phyloP scores from a whole-genome alignment of 495 filamentous ascomycete species.

The Hyaloscypha finlandica region DNA sequence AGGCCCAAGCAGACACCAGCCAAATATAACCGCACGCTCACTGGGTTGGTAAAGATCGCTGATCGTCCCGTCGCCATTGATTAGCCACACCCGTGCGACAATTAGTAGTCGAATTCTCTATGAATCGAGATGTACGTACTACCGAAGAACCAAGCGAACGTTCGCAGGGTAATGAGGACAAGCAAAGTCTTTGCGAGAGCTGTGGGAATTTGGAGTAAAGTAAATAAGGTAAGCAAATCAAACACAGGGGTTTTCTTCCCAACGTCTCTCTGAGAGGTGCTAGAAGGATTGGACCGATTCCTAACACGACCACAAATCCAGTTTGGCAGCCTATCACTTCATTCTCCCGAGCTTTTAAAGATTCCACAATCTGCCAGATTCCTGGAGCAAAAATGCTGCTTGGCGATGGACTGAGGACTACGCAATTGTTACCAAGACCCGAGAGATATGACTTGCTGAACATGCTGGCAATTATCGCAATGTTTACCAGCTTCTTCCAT shows the following conservation, averaged over 20 bases:
- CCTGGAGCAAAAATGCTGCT: constrained; percentile 46
- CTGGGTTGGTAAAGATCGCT: constrained; percentile 50
- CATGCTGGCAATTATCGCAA: constrained; percentile 45
- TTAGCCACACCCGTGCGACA: constrained; percentile 38
- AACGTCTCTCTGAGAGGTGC: constrained; percentile 56
- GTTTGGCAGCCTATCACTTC: constrained; percentile 35
- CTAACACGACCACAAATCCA: constrained; percentile 54
- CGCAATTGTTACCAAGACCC: not conserved
- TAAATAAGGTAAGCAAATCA: constrained; percentile 47
- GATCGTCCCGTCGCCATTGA: constrained; percentile 55
- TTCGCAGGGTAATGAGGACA: constrained; percentile 11
- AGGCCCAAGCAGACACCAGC: constrained; percentile 53
- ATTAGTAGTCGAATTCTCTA: not conserved
- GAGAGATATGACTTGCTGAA: constrained; percentile 26
- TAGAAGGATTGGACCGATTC: constrained; percentile 46
- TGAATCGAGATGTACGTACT: not conserved
- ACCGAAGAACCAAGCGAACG: constrained; percentile 20
- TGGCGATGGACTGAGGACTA: constrained; percentile 42
- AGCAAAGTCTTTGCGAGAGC: constrained; percentile 11
- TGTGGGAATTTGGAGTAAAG: constrained; percentile 37
- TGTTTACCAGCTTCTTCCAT: constrained; percentile 40
- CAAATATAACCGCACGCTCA: constrained; percentile 51
- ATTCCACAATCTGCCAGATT: constrained; percentile 42
- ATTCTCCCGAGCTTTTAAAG: constrained; percentile 32
- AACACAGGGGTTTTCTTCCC: constrained; percentile 56